Evolutionary conservation across 164 flowering plant species (phyloP).

Genomic region (Vitis cinerea): DNA sequence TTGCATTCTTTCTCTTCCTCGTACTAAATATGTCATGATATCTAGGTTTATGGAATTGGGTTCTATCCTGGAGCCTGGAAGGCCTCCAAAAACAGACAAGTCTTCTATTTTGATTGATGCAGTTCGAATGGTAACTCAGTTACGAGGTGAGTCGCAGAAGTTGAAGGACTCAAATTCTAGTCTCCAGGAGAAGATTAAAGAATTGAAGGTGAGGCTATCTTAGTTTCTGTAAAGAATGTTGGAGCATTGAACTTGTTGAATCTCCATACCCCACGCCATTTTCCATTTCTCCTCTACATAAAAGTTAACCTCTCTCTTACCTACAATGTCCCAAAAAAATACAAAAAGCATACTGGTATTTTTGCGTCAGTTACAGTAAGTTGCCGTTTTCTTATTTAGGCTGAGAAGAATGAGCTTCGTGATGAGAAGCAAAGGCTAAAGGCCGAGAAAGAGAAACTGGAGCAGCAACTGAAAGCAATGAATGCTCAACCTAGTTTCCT

Average conservation of each 20-base stretch:
- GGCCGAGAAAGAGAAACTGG: conserved; percentile 82
- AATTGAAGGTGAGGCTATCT: conserved; percentile 56
- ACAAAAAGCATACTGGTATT: background rate
- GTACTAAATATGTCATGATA: conserved; percentile 7
- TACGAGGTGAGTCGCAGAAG: conserved; percentile 74
- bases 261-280: background rate
- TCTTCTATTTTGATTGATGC: conserved; percentile 84
- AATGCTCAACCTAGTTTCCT: conserved; percentile 59
- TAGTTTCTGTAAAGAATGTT: background rate
- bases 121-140: conserved; percentile 76
- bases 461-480: conserved; percentile 69
- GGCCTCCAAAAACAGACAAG: conserved; percentile 87
- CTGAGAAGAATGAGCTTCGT: conserved; percentile 89
- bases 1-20: background rate
- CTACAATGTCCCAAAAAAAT: background rate
- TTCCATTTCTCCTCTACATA: background rate
- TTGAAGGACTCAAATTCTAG: conserved; percentile 72
- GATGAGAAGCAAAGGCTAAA: conserved; percentile 90
- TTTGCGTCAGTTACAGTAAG: background rate
- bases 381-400: conserved; percentile 30
- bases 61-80: conserved; percentile 81
- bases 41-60: conserved; percentile 82
- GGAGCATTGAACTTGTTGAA: background rate
- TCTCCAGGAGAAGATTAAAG: conserved; percentile 86
- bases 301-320: too few relatives aligned